A percentile compares a stretch with the other conserved stretches of the same genome.
Conservation (phyloP, 768 basidiomycete species). For the Leccinum incarnatum region DNA sequence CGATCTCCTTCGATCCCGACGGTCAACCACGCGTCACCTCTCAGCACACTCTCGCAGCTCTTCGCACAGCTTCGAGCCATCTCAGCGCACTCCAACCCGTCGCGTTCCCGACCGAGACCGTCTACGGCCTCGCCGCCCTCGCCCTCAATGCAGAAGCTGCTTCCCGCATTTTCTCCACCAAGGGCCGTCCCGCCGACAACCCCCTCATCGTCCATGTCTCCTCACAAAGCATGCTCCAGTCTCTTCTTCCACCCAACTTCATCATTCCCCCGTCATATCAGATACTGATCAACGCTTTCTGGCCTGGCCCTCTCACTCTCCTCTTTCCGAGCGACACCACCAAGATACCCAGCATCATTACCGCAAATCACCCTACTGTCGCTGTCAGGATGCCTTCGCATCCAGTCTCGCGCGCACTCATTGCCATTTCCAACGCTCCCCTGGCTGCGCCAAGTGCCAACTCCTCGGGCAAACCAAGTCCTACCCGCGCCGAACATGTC, state of each 20-base stretch:
- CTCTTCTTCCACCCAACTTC: slow-evolving; percentile 69
- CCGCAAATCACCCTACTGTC: slow-evolving; percentile 75
- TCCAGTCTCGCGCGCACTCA: slow-evolving; percentile 87
- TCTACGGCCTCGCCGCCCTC: slow-evolving; percentile 93
- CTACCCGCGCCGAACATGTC: slow-evolving; percentile 88
- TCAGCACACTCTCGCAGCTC: slow-evolving; percentile 48
- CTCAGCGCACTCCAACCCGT: slow-evolving; percentile 53
- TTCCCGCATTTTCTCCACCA: slow-evolving; percentile 76
- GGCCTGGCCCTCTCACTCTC: slow-evolving; percentile 93
- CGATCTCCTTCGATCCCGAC: slow-evolving; percentile 53
- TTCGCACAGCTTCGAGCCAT: slow-evolving; percentile 54
- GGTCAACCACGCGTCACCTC: slow-evolving; percentile 50
- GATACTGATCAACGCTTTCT: slow-evolving; percentile 77
- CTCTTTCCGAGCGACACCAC: slow-evolving; percentile 74
- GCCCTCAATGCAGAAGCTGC: slow-evolving; percentile 67
- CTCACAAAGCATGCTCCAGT: slow-evolving; percentile 73
- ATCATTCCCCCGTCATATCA: slow-evolving; percentile 62
- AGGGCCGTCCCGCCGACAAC: slow-evolving; percentile 93
- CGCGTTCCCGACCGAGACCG: slow-evolving; percentile 96
- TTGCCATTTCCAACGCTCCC: slow-evolving; percentile 68
- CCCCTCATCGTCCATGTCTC: slow-evolving; percentile 97
- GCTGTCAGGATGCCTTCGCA: slow-evolving; percentile 95
- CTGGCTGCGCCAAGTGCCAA: slow-evolving; percentile 96
- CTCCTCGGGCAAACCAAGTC: slow-evolving; percentile 90
- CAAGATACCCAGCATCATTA: slow-evolving; percentile 70